Percentiles rank a stretch among this genome's conserved stretches.
Evolutionary conservation across 345 rosid species (phyloP).

Genomic region (Pistacia integerrima): DNA sequence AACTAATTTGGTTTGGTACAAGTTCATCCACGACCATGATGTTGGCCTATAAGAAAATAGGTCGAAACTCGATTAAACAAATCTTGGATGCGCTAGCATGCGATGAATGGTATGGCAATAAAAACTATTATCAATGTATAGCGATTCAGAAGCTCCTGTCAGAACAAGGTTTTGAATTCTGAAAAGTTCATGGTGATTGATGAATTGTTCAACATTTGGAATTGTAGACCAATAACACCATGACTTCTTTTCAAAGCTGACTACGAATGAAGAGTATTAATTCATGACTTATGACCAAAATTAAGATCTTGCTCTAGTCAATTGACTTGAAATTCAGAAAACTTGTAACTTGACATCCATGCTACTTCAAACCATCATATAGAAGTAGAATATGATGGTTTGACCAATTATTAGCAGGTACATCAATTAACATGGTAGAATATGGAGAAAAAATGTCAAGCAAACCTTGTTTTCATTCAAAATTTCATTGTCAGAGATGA

Average conservation of each 20-base stretch:
- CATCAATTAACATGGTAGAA: not conserved
- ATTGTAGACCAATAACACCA: constrained; percentile 1
- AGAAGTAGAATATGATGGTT: too few relatives aligned
- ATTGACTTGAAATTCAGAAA: not conserved
- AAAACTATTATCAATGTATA: not conserved
- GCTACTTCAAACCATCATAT: not conserved
- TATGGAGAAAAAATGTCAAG: not conserved
- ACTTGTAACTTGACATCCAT: not conserved
- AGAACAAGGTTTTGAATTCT: not conserved
- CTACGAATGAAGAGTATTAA: not conserved
- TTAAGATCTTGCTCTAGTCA: not conserved
- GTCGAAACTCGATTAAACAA: not conserved
- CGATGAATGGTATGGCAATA: not conserved
- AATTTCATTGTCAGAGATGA: constrained; percentile 50
- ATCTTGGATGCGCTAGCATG: not conserved
- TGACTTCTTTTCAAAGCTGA: not conserved
- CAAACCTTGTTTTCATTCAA: constrained; percentile 54
- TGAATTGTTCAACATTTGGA: constrained; percentile 8
- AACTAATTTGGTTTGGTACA: constrained; percentile 84
- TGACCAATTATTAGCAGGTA: not conserved
- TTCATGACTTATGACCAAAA: not conserved
- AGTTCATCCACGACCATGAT: constrained; percentile 61
- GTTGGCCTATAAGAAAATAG: constrained; percentile 48
- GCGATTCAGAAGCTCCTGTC: not conserved
- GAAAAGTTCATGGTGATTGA: not conserved